phyloP scores from a whole-genome alignment of 2,329 filamentous ascomycete species.

The Verticillium zaregamsianum region DNA sequence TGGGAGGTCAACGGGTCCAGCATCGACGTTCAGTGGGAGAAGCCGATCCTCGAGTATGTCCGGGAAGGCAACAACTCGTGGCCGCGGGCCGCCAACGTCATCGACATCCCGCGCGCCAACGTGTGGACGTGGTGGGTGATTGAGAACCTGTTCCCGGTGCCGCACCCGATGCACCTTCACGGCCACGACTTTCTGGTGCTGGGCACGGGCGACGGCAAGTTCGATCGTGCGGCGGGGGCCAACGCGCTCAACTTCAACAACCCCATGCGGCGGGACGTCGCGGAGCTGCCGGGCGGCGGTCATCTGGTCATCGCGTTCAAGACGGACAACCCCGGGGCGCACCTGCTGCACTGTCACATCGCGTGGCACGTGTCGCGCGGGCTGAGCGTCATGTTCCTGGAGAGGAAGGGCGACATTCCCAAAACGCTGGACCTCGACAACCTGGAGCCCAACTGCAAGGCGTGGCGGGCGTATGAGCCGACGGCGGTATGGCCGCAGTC shows the following conservation, averaged over 20 bases:
- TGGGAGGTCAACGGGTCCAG: conserved; percentile 27
- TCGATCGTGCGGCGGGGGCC: conserved; percentile 16
- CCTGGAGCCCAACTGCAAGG: conserved; percentile 11
- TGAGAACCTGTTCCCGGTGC: conserved; percentile 19
- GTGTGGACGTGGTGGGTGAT: conserved; percentile 28
- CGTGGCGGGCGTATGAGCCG: conserved; percentile 14
- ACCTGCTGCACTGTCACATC: conserved; percentile 45
- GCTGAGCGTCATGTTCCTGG: conserved; percentile 49
- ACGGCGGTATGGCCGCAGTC: conserved; percentile 9
- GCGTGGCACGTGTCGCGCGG: conserved; percentile 45
- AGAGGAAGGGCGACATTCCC: conserved; percentile 17
- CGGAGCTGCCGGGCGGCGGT: conserved; percentile 35
- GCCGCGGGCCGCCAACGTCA: conserved; percentile 14
- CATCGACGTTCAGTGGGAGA: conserved; percentile 33
- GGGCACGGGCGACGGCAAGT: conserved; percentile 15
- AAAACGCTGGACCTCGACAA: conserved; percentile 7
- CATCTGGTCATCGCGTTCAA: conserved; percentile 43
- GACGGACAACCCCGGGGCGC: conserved; percentile 45
- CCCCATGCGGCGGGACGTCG: conserved; percentile 41
- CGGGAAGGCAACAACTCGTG: conserved; percentile 13
- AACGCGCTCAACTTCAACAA: conserved; percentile 30
- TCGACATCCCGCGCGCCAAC: conserved; percentile 13
- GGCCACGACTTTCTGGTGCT: conserved; percentile 33
- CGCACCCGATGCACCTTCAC: conserved; percentile 47
- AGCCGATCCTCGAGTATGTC: conserved; percentile 28